These are phyloP conservation scores for Acidiella bohemica DNA, from an alignment of 495 filamentous ascomycete genomes.

Conservation along the genomic window DNA sequence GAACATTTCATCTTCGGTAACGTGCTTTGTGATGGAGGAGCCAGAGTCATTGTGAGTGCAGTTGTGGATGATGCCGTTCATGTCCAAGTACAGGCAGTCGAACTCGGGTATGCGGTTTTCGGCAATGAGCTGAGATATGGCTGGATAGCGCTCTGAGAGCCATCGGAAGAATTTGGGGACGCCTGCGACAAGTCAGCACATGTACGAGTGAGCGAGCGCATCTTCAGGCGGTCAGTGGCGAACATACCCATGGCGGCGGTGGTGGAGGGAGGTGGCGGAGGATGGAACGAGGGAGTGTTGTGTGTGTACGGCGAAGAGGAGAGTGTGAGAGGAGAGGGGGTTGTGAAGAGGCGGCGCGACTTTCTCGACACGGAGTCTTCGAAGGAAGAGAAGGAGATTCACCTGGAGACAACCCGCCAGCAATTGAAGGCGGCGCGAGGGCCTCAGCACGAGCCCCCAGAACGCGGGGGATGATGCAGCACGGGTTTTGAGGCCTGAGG, in stretches of 20 bases:
- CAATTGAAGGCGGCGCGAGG: no score
- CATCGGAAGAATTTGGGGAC: constrained; percentile 93
- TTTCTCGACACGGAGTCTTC: constrained; percentile 22
- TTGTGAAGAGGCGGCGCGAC: constrained; percentile 6
- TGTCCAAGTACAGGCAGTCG: constrained; percentile 94
- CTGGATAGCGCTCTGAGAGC: constrained; percentile 97
- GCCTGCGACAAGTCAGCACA: constrained; percentile 42
- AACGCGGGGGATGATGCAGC: not conserved
- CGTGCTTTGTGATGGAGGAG: constrained; percentile 66
- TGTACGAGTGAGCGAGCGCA: not conserved
- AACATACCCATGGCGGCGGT: constrained; percentile 18
- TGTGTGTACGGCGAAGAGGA: not conserved
- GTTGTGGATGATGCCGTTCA: constrained; percentile 99
- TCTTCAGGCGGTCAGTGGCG: not conserved
- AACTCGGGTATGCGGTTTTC: constrained; percentile 99
- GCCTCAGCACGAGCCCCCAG: constrained; percentile 3
- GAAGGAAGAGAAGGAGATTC: constrained; percentile 1
- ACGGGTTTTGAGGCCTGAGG: no score
- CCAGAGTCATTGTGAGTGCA: constrained; percentile 95
- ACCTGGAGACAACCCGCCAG: not conserved
- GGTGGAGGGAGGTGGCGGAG: no score
- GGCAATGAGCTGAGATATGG: constrained; percentile 96
- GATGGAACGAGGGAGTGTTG: no score
- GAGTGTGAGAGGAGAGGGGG: constrained; percentile 5
- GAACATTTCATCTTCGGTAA: constrained; percentile 98